Conservation (phyloP, 2,329 filamentous ascomycete genomes). For the Colletotrichum musicola region DNA sequence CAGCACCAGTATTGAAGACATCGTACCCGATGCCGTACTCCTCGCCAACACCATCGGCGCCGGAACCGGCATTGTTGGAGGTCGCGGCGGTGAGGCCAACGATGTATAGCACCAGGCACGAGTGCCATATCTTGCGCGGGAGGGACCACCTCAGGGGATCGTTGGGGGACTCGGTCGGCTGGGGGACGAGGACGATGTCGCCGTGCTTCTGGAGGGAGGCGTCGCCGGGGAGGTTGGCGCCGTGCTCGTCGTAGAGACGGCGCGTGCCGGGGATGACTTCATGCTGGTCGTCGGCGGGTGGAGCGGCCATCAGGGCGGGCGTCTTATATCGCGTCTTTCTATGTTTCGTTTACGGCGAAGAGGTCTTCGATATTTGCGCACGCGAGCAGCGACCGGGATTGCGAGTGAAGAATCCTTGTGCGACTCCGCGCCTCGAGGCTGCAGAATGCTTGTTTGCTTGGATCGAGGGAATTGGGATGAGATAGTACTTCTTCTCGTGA, state of each 20-base stretch:
- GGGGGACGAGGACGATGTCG: conserved; percentile 65
- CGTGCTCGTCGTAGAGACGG: conserved; percentile 32
- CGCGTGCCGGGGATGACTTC: conserved; percentile 37
- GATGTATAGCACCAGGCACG: conserved; percentile 64
- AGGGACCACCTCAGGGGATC: conserved; percentile 65
- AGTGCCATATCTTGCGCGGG: conserved; percentile 62
- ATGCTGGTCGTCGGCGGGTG: conserved; percentile 8
- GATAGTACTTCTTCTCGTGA: conserved; percentile 22
- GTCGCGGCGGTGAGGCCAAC: conserved; percentile 68
- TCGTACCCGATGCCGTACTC: conserved; percentile 64
- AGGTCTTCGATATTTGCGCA: background rate
- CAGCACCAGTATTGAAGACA: conserved; percentile 68
- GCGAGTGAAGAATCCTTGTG: no score
- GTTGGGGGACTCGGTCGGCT: conserved; percentile 65
- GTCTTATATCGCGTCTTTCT: background rate
- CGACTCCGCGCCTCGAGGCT: no score
- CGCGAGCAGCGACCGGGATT: background rate
- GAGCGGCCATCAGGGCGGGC: conserved; percentile 28
- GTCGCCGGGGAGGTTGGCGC: conserved; percentile 19
- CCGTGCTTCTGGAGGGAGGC: conserved; percentile 43
- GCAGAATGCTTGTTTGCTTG: no score
- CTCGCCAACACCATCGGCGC: conserved; percentile 61
- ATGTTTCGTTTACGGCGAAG: background rate
- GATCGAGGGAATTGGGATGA: background rate
- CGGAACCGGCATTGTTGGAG: conserved; percentile 67